Conservation (phyloP, 305 asterid genomes). For the Fraxinus floribunda region DNA sequence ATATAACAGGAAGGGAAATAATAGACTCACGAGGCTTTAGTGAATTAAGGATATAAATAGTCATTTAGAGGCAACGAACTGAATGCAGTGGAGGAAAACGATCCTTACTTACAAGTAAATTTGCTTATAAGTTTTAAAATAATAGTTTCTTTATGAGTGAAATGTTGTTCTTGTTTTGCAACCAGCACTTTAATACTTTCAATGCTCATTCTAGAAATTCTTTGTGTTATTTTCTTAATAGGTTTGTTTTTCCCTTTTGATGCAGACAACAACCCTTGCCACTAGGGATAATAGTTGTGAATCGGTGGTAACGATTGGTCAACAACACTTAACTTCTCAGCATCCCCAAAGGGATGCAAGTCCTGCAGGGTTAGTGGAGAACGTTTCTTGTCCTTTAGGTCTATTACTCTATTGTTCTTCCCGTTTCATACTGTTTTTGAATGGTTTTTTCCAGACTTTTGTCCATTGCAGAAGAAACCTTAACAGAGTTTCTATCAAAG, state of each 20-base stretch:
- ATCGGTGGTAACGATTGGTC: constrained; percentile 96
- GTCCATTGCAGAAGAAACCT: constrained; percentile 99
- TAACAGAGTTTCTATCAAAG: constrained; percentile 99
- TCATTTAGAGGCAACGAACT: not conserved
- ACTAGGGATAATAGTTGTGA: constrained; percentile 90
- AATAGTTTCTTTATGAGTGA: not conserved
- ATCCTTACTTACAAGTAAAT: not conserved
- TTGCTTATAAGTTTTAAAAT: not conserved
- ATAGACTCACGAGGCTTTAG: not conserved
- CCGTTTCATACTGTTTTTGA: constrained; percentile 14
- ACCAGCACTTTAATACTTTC: not conserved
- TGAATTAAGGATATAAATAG: not conserved
- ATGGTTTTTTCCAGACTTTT: constrained; percentile 56
- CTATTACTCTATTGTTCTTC: not conserved
- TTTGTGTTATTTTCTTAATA: not conserved
- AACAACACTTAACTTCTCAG: constrained; percentile 80
- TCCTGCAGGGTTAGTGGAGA: constrained; percentile 80
- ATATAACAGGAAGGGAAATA: not conserved
- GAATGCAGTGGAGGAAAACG: not conserved
- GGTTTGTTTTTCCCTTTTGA: constrained; percentile 13
- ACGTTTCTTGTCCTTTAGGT: constrained; percentile 24
- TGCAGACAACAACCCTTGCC: constrained; percentile 65
- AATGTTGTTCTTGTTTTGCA: not conserved
- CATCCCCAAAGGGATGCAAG: constrained; percentile 98
- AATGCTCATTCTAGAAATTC: not conserved